Conservation (phyloP, 495 filamentous ascomycete species). For the Neurospora intermedia region DNA sequence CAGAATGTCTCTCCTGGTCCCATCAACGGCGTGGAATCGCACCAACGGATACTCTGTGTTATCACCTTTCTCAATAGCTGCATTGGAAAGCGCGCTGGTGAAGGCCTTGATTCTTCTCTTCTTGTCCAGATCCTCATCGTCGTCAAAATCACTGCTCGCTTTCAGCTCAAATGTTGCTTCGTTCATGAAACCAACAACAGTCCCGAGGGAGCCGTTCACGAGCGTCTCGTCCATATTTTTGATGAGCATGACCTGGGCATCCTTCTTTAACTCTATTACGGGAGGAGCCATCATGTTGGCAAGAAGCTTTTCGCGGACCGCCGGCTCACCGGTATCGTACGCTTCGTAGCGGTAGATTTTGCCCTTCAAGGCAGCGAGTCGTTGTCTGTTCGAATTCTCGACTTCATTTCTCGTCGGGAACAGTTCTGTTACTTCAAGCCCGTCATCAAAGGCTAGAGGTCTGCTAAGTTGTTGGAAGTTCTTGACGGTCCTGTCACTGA, state of each 20-base stretch:
- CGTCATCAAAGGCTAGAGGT: conserved; percentile 59
- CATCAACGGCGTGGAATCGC: conserved; percentile 67
- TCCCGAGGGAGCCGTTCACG: conserved; percentile 89
- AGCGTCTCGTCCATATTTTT: conserved; percentile 93
- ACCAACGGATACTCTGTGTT: conserved; percentile 64
- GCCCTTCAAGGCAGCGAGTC: conserved; percentile 64
- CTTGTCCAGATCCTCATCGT: conserved; percentile 31
- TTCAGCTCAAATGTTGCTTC: conserved; percentile 61
- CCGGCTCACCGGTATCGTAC: conserved; percentile 63
- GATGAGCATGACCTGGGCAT: conserved; percentile 97
- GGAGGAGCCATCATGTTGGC: conserved; percentile 87
- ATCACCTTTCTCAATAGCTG: conserved; percentile 21
- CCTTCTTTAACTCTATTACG: conserved; percentile 69
- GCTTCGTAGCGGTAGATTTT: conserved; percentile 56
- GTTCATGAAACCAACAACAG: conserved; percentile 76
- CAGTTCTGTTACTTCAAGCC: conserved; percentile 83
- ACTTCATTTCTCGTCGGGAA: conserved; percentile 90
- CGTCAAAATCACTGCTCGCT: conserved; percentile 46
- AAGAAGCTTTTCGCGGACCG: conserved; percentile 64
- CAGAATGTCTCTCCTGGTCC: conserved; percentile 64
- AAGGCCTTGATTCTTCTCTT: conserved; percentile 36
- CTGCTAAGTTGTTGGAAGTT: conserved; percentile 64
- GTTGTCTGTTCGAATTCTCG: conserved; percentile 67
- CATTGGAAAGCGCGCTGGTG: conserved; percentile 17
- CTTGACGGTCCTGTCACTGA: conserved; percentile 55